A percentile compares a stretch with the other conserved stretches of the same genome.
Evolutionary conservation across 768 basidiomycete species (phyloP).

Genomic region (Mycena galopus): DNA sequence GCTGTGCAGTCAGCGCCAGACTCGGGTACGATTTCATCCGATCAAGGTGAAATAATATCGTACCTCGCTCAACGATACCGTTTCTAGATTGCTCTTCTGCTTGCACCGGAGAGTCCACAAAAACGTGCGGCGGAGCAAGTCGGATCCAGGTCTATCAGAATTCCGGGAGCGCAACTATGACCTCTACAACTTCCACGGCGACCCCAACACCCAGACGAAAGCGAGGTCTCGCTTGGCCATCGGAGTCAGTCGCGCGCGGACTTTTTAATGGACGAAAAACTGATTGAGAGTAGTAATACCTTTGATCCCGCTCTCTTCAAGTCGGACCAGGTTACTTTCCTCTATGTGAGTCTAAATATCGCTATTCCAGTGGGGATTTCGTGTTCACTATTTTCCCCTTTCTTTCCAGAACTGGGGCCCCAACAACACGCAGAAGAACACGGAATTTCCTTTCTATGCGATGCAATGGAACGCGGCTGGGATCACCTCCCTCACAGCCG

Average conservation of each 20-base stretch:
- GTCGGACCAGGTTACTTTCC: not conserved
- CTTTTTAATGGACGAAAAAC: not conserved
- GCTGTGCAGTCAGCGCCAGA: conserved; percentile 12
- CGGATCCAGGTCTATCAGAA: conserved; percentile 14
- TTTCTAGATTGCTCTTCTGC: conserved; percentile 7
- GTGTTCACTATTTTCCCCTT: not conserved
- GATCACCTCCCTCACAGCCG: conserved; percentile 1
- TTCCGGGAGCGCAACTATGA: not conserved
- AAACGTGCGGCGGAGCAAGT: conserved; percentile 13
- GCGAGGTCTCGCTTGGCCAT: conserved; percentile 14
- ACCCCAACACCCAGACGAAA: not conserved
- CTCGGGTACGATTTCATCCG: not conserved
- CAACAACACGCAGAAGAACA: conserved; percentile 18
- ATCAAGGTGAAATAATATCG: too few species aligned
- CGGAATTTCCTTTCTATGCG: conserved; percentile 9
- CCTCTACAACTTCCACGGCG: not conserved
- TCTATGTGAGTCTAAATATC: conserved; percentile 3
- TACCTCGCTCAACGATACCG: too few species aligned
- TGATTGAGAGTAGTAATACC: not conserved
- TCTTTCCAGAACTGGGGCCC: conserved; percentile 4
- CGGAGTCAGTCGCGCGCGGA: not conserved
- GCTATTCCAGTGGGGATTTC: not conserved
- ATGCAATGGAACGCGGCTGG: conserved; percentile 16
- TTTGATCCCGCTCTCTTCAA: conserved; percentile 12
- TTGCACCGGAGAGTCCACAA: conserved; percentile 8